Percentiles rank a stretch among this genome's conserved stretches.
These are phyloP conservation scores for Tulasnella sp. DNA, from an alignment of 768 basidiomycete genomes.

Conservation along the genomic window DNA sequence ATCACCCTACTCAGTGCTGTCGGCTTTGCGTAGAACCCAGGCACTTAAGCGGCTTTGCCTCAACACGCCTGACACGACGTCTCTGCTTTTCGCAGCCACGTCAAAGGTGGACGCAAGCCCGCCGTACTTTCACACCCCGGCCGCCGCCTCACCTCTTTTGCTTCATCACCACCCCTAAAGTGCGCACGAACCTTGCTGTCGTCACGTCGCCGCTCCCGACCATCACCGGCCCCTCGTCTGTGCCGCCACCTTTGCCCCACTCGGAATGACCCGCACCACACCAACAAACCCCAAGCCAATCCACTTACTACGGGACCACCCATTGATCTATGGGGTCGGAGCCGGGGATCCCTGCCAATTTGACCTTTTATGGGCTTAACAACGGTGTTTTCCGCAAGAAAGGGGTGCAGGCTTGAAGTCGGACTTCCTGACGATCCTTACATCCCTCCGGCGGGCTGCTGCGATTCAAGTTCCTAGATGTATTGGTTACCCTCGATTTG, in stretches of 20 bases:
- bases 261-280: background rate
- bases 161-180: background rate
- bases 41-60: background rate
- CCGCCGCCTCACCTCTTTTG: background rate
- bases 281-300: background rate
- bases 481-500: background rate
- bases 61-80: background rate
- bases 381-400: background rate
- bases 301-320: background rate
- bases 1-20: background rate
- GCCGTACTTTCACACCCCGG: background rate
- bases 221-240: background rate
- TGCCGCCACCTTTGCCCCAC: background rate
- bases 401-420: background rate
- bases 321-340: background rate
- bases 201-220: constrained; percentile 5
- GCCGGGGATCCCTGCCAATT: background rate
- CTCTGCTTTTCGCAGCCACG: background rate
- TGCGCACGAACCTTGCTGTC: constrained; percentile 1
- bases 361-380: background rate
- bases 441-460: constrained; percentile 7
- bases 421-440: background rate
- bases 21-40: background rate
- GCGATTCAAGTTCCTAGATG: constrained; percentile 3
- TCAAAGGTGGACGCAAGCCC: background rate